phyloP scores from a whole-genome alignment of 495 filamentous ascomycete genomes.

The Annulohypoxylon moriforme region DNA sequence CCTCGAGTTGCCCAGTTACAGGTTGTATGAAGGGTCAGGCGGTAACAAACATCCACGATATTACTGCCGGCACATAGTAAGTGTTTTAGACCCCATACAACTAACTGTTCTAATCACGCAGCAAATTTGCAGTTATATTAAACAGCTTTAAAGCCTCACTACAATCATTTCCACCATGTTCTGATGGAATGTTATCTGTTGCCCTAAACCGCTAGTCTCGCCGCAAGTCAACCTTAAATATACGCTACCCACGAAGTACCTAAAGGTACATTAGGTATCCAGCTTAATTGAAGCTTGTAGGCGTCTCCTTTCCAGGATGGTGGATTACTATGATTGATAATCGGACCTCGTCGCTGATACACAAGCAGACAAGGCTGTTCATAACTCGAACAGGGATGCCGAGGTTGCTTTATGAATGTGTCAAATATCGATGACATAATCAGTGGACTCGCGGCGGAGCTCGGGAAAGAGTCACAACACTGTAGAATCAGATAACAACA shows the following conservation, averaged over 20 bases:
- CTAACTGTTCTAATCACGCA: not conserved
- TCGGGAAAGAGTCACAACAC: not conserved
- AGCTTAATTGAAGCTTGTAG: not conserved
- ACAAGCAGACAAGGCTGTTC: not conserved
- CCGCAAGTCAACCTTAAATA: constrained; percentile 23
- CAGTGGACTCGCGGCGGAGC: not conserved
- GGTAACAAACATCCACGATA: not conserved
- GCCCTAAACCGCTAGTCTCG: constrained; percentile 14
- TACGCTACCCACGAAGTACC: not conserved
- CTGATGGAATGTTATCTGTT: not conserved
- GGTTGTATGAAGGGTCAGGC: not conserved
- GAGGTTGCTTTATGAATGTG: not conserved
- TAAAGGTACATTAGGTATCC: not conserved
- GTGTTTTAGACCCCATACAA: not conserved
- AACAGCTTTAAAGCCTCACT: not conserved
- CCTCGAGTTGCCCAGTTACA: not conserved
- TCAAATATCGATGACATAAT: not conserved
- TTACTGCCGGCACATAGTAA: not conserved
- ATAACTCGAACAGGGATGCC: not conserved
- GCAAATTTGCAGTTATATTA: not conserved
- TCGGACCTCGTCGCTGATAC: not conserved
- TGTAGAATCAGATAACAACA: not conserved
- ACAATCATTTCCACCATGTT: not conserved
- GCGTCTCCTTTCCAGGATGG: not conserved
- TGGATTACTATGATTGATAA: constrained; percentile 8